Evolutionary conservation across 305 asterid species (phyloP).

Genomic region (Fraxinus xanthoxyloides): DNA sequence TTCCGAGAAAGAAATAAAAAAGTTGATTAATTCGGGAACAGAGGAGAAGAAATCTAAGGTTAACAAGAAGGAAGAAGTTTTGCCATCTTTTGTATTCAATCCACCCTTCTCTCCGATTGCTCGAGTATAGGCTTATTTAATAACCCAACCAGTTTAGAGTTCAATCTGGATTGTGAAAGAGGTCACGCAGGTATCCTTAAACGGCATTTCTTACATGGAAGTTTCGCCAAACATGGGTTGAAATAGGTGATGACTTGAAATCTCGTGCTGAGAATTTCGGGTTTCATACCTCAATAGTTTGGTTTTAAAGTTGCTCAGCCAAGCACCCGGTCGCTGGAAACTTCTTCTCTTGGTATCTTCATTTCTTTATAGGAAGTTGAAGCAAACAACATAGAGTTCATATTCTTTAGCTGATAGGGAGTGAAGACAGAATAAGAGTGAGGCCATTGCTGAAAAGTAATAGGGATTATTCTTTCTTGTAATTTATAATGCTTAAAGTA

Average conservation of each 20-base stretch:
- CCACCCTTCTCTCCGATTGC: constrained; percentile 93
- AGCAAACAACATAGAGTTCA: not conserved
- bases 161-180: not conserved
- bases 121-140: constrained; percentile 45
- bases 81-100: constrained; percentile 64
- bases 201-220: not conserved
- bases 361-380: not conserved
- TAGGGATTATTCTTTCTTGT: not conserved
- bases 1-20: constrained; percentile 58
- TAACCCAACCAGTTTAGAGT: not conserved
- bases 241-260: not conserved
- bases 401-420: not conserved
- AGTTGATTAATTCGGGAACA: constrained; percentile 43
- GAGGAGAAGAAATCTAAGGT: constrained; percentile 51
- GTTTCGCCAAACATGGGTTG: not conserved
- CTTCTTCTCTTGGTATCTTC: not conserved
- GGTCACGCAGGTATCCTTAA: not conserved
- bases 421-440: not conserved
- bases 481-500: not conserved
- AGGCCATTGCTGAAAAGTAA: not conserved
- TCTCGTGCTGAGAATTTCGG: not conserved
- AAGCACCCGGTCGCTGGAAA: not conserved
- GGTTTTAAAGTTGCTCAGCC: not conserved
- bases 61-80: constrained; percentile 43
- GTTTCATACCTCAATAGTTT: not conserved